phyloP scores from a whole-genome alignment of 768 basidiomycete species.

The Amanita rubescens region DNA sequence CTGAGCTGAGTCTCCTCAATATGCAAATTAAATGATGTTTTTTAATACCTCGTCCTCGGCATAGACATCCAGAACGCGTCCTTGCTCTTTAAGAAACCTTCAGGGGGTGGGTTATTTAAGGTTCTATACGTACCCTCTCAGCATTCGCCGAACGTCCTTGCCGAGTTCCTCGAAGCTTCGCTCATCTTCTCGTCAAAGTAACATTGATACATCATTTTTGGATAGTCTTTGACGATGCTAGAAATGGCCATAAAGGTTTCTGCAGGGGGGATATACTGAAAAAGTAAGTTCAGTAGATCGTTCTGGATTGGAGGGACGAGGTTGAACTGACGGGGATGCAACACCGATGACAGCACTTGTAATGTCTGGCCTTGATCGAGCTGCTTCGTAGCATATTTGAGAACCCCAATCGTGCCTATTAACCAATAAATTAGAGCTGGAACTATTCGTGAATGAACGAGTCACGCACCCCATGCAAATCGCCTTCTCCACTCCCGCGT shows the following conservation, averaged over 20 bases:
- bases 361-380: constrained; percentile 57
- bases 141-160: constrained; percentile 44
- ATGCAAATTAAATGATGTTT: not conserved
- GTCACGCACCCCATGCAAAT: constrained; percentile 55
- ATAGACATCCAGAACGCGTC: constrained; percentile 49
- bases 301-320: not conserved
- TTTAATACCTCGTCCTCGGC: constrained; percentile 34
- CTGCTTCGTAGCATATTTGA: constrained; percentile 59
- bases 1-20: too few species aligned
- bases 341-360: constrained; percentile 51
- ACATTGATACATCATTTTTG: constrained; percentile 54
- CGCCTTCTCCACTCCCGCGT: constrained; percentile 40
- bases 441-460: not conserved
- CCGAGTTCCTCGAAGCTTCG: constrained; percentile 47
- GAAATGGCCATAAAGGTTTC: constrained; percentile 41
- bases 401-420: constrained; percentile 73
- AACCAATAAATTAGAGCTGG: not conserved
- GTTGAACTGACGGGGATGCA: constrained; percentile 47
- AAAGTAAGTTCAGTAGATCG: not conserved
- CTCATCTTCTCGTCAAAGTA: constrained; percentile 49
- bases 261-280: constrained; percentile 53
- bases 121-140: constrained; percentile 52
- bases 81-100: constrained; percentile 40
- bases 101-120: constrained; percentile 48
- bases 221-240: constrained; percentile 31